phyloP scores from a whole-genome alignment of 75 land plant genomes.

The Gnetum montanum region DNA sequence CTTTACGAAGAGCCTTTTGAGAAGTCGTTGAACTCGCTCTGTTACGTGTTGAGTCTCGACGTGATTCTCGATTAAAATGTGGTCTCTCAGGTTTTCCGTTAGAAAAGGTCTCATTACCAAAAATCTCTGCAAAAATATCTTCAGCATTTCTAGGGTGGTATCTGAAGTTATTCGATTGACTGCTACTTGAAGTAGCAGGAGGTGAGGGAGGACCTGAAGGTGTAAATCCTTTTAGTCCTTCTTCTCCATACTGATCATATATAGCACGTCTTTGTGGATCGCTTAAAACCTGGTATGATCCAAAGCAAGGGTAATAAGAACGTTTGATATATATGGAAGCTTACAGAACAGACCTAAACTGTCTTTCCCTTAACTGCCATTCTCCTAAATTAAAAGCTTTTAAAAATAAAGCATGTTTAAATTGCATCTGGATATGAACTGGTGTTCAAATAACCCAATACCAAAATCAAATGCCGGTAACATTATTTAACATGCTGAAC shows the following conservation, averaged over 20 bases:
- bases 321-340: too few relatives aligned
- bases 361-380: too few relatives aligned
- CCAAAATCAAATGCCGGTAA: too few relatives aligned
- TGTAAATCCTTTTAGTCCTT: slow-evolving; percentile 67
- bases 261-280: slow-evolving; percentile 11
- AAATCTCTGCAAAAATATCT: slow-evolving; percentile 33
- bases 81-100: slow-evolving; percentile 17
- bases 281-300: slow-evolving; percentile 4
- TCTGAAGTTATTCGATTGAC: slow-evolving; percentile 21
- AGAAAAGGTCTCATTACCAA: slow-evolving; percentile 24
- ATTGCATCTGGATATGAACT: too few relatives aligned
- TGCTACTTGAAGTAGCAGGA: slow-evolving; percentile 12
- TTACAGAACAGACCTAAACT: background rate
- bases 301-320: background rate
- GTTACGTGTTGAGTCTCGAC: slow-evolving; percentile 8
- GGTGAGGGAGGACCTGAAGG: slow-evolving; percentile 15
- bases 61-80: slow-evolving; percentile 9
- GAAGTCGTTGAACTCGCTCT: slow-evolving; percentile 9
- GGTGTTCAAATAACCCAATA: too few relatives aligned
- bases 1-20: slow-evolving; percentile 30
- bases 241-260: slow-evolving; percentile 46
- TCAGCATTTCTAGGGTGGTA: slow-evolving; percentile 63
- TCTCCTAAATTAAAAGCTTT: too few relatives aligned
- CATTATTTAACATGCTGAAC: too few relatives aligned
- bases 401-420: too few relatives aligned